A percentile compares a stretch with the other conserved stretches of the same genome.
Conservation (phyloP, 1,284 basidiomycete genomes). For the Wallemia mellicola region DNA sequence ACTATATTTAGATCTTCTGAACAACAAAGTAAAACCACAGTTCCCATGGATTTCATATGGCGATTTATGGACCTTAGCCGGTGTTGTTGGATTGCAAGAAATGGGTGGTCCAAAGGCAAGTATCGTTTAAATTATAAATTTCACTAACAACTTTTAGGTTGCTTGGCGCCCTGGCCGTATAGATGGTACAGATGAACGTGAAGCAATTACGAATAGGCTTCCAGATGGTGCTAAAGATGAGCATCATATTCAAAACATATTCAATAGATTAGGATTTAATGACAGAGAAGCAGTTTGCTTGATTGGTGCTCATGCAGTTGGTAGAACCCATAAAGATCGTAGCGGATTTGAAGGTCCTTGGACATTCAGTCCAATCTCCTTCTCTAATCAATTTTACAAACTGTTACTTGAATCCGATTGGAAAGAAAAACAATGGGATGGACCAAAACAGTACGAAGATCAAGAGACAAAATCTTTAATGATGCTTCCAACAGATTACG, state of each 20-base stretch:
- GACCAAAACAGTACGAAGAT: conserved; percentile 73
- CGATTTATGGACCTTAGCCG: conserved; percentile 74
- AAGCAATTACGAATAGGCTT: conserved; percentile 74
- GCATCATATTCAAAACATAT: conserved; percentile 66
- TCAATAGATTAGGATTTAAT: conserved; percentile 82
- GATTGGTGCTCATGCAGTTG: conserved; percentile 74
- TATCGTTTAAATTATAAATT: conserved; percentile 7
- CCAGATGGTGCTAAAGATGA: conserved; percentile 63
- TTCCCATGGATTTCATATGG: conserved; percentile 78
- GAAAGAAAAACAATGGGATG: conserved; percentile 23
- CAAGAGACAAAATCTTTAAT: conserved; percentile 64
- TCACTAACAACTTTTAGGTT: conserved; percentile 22
- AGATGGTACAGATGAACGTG: conserved; percentile 43
- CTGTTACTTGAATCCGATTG: conserved; percentile 60
- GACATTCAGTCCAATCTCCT: conserved; percentile 36
- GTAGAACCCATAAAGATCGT: conserved; percentile 56
- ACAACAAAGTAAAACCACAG: conserved; percentile 47
- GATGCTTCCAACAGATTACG: conserved; percentile 82
- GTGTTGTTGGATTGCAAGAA: conserved; percentile 46
- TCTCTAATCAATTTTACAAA: conserved; percentile 34
- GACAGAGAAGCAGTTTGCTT: conserved; percentile 92
- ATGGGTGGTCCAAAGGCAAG: conserved; percentile 18
- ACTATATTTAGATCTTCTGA: conserved; percentile 27
- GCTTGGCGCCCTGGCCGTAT: conserved; percentile 69
- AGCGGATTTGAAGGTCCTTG: conserved; percentile 72